phyloP scores from a whole-genome alignment of 2,329 filamentous ascomycete genomes.

The Colletotrichum sansevieriae region DNA sequence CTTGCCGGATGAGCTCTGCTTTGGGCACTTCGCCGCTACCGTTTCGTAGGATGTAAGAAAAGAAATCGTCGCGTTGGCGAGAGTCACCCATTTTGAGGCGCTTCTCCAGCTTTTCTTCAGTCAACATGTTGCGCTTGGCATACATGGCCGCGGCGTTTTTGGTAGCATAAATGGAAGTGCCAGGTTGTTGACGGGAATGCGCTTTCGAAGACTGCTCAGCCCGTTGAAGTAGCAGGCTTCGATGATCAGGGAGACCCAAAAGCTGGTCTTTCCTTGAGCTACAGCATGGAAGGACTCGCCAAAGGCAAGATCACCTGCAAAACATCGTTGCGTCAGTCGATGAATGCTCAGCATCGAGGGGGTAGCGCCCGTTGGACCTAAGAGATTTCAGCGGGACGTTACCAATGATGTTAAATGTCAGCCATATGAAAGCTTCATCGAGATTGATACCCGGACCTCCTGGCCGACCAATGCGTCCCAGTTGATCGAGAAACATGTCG shows the following conservation, averaged over 20 bases:
- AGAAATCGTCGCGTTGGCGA: background rate
- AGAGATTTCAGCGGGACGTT: background rate
- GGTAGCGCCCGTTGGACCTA: too few species aligned
- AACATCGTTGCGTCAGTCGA: background rate
- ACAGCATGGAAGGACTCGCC: background rate
- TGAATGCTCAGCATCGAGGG: background rate
- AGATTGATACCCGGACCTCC: background rate
- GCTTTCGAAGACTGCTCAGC: background rate
- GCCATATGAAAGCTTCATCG: conserved; percentile 2
- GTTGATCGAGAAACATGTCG: background rate
- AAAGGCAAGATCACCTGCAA: background rate
- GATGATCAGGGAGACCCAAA: background rate
- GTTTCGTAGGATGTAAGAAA: background rate
- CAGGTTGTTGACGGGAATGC: background rate
- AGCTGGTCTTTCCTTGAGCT: background rate
- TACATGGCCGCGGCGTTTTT: background rate
- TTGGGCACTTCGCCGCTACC: background rate
- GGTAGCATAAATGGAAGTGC: background rate
- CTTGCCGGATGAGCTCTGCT: background rate
- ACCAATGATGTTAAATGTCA: conserved; percentile 4
- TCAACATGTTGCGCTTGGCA: background rate
- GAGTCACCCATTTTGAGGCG: background rate
- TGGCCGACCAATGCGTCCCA: background rate
- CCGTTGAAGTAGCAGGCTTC: background rate
- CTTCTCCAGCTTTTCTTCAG: background rate